Base-by-base conservation (phyloP, 768 basidiomycete genomes). In the Tulasnella sp. region DNA sequence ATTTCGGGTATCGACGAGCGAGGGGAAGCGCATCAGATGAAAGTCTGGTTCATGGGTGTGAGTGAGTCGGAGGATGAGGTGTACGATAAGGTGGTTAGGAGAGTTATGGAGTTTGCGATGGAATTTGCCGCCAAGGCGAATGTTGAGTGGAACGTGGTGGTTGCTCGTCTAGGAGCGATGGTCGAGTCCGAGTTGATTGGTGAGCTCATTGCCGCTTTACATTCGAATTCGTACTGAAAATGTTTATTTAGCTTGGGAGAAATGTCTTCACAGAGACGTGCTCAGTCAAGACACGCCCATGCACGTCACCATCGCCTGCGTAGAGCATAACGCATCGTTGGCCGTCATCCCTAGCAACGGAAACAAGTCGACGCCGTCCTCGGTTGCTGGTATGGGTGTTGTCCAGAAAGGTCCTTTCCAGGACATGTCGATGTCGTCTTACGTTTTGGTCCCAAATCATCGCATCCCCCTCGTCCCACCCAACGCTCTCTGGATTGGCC, bases 91-190 rank as follows among this genome's bases (percentile, higher is more conserved):
- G 78, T 80, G 59, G 68, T 69, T 12, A 77, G 77, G 59, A 67
- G 78, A 3, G 74, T 82, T 2, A 70, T 68, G 48, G 79, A 78
- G 58, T 86, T 91, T 67, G 77, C 75, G 0, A 65, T 76, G 53
- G 73, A 75, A 34, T 77, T 84, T 63, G 79, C 81, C 9, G 74
- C 73, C 63, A 77, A 73, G 60, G 82, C 82, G 9, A 79, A 80
- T 64, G 71, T 88, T 19, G 86, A 91, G 65, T 92, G 89, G 89
- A 75, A 83, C 50, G 69, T 91, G 9, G 80, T 84, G 7, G 72
- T 92, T 57, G 71, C 83, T 5, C 86, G 82, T 64, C 68, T 83
- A 3, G 88, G 88, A 0, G 57, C 69, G 8, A 79, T 90, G 72
- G 66, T 69, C 1, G 68, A 73, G 48, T 64, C 65, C 5, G 89